Evolutionary conservation across 352 stramenopile species (phyloP).

Genomic region (Pythium apleroticum): DNA sequence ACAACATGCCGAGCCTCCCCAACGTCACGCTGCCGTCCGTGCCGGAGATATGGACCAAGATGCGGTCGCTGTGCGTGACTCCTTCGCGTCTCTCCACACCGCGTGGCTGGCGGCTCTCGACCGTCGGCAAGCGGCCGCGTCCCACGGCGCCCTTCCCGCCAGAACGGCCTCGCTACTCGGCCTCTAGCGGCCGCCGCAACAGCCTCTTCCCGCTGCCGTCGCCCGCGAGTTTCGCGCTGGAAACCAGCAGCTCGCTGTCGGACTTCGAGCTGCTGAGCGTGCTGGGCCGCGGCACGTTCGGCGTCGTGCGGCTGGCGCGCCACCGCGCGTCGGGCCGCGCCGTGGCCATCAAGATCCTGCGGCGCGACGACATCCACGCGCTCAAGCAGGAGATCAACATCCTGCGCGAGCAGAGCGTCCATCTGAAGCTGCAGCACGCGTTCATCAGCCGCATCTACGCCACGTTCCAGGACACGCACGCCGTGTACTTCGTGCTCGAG

Average conservation of each 20-base stretch:
- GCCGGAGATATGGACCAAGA: conserved; percentile 16
- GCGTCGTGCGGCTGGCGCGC: conserved; percentile 62
- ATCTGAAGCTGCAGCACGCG: conserved; percentile 52
- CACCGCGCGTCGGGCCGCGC: conserved; percentile 50
- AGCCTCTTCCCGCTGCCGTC: conserved; percentile 13
- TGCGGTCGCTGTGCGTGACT: conserved; percentile 20
- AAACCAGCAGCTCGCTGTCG: conserved; percentile 28
- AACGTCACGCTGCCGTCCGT: conserved; percentile 25
- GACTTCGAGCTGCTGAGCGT: conserved; percentile 67
- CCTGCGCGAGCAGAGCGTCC: conserved; percentile 64
- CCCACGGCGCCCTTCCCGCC: conserved; percentile 11
- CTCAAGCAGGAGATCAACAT: conserved; percentile 72
- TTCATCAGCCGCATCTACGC: conserved; percentile 62
- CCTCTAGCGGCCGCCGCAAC: conserved; percentile 25
- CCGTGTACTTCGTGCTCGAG: conserved; percentile 78
- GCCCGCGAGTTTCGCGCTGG: conserved; percentile 29
- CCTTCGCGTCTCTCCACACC: conserved; percentile 35
- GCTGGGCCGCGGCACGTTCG: conserved; percentile 70
- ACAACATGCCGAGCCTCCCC: conserved; percentile 26
- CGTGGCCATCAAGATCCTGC: conserved; percentile 65
- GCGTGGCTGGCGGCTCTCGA: conserved; percentile 31
- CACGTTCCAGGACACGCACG: conserved; percentile 72
- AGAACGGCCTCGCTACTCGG: conserved; percentile 18
- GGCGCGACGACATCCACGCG: conserved; percentile 42
- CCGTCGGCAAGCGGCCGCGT: conserved; percentile 29